Percentiles rank a stretch among this genome's conserved stretches.
Conservation (phyloP, 768 basidiomycete genomes). For the Strobilomyces confusus region DNA sequence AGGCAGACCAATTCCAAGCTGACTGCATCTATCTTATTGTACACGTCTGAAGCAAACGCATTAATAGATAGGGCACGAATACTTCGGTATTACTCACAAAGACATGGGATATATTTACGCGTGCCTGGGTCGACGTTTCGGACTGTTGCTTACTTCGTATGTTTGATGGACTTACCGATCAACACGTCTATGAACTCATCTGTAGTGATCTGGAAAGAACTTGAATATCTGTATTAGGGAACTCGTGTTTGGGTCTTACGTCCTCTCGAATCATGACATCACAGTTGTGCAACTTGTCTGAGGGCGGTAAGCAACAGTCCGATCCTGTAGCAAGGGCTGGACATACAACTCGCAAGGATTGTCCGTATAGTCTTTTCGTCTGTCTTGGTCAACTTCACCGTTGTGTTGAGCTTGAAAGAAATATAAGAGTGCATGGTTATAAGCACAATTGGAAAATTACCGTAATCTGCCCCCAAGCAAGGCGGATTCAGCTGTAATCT, state of each 20-base stretch:
- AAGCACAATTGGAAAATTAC: conserved; percentile 29
- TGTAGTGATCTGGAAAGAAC: conserved; percentile 68
- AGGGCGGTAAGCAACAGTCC: conserved; percentile 4
- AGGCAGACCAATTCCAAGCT: conserved; percentile 58
- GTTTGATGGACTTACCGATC: conserved; percentile 52
- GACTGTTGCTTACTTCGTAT: background rate
- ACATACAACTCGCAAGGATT: conserved; percentile 82
- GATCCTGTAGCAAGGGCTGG: background rate
- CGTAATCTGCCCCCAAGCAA: conserved; percentile 54
- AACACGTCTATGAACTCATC: conserved; percentile 99
- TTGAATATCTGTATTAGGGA: conserved; percentile 4
- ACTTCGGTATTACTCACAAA: conserved; percentile 51
- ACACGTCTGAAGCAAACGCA: conserved; percentile 60
- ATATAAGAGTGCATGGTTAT: background rate
- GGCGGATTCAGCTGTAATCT: background rate
- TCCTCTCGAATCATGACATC: conserved; percentile 99
- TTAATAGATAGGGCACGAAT: background rate
- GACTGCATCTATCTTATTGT: conserved; percentile 94
- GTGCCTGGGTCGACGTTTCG: conserved; percentile 51
- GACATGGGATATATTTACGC: conserved; percentile 91
- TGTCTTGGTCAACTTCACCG: conserved; percentile 90
- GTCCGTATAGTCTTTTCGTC: conserved; percentile 94
- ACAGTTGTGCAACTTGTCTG: conserved; percentile 89
- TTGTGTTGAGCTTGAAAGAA: conserved; percentile 64
- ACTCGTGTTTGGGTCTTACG: conserved; percentile 39